Evolutionary conservation across 768 basidiomycete species (phyloP).

Genomic region (Strobilomyces confusus): DNA sequence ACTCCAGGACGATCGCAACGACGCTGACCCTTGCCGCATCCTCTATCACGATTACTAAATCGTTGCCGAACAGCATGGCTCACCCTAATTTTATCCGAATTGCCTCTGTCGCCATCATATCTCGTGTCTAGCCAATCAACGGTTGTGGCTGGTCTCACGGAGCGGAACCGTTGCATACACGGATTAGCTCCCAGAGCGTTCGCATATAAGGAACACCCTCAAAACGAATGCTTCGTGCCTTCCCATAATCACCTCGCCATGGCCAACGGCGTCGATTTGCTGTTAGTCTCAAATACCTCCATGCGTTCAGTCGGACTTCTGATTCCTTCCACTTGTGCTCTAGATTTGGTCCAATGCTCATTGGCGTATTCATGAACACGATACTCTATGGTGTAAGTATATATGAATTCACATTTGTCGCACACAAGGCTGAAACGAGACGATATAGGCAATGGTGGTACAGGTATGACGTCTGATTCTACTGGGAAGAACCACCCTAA

Average conservation of each 20-base stretch:
- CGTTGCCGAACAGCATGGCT: too few relatives aligned
- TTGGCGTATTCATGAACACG: conserved; percentile 14
- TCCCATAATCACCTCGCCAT: neutral
- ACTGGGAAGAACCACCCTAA: neutral
- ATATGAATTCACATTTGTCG: neutral
- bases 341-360: conserved; percentile 31
- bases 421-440: neutral
- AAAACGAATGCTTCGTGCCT: neutral
- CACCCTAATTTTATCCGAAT: neutral
- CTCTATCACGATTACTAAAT: too few relatives aligned
- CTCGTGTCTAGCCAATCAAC: neutral
- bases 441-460: conserved; percentile 6
- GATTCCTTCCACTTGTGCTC: conserved; percentile 34
- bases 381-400: conserved; percentile 17
- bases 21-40: too few relatives aligned
- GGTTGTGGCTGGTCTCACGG: neutral
- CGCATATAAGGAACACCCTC: conserved; percentile 1
- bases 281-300: neutral
- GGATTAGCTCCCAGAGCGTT: neutral
- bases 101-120: neutral
- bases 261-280: neutral
- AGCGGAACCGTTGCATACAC: neutral
- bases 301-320: conserved; percentile 19
- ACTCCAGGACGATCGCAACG: too few relatives aligned
- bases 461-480: conserved; percentile 8